Base-by-base conservation (phyloP, 2,329 filamentous ascomycete species). In the Talaromyces albobiverticillius region DNA sequence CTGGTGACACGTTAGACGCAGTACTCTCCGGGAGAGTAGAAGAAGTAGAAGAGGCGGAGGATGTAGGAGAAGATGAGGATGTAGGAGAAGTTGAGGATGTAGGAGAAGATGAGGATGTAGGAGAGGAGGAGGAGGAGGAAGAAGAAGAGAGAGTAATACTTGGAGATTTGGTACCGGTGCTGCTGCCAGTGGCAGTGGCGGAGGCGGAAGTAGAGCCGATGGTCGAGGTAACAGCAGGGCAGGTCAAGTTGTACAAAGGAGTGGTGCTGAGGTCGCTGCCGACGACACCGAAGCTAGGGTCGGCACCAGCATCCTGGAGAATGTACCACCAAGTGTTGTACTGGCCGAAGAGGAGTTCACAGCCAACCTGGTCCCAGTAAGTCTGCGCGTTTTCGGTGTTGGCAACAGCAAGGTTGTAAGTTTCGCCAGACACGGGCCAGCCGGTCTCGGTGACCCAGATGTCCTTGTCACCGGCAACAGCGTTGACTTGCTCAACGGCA, bases 381-480 rank as follows among this genome's bases (percentile, higher is more conserved):
- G 72, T 81, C 76, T 89, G 79, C 41, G 91, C 89, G 67, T 93
- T 92, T 51, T 79, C 75, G 29, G 75, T 59, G 32, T 78, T 85
- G 5, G 91, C 78, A 9, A 87, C 79, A 38, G 83, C 89, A 46
- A 82, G 67, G 61, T 84, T 85, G 58, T 80, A 73, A 1, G 75
- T 79, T 60, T 81, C 74, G 53, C 90, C 91, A 63, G 79, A 84
- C 51, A 91, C 84, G 46, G 91, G 90, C 84, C 89, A 94, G 60
- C 91, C 91, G 14, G 90, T 94, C 80, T 95, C 90, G 25, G 90
- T 94, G 59, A 95, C 81, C 89, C 89, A 94, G 62, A 95, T 82
- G 16, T 82, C 77, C 79, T 91, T 93, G 66, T 82, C 82, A 32
- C 79, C 76, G 32, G 82, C 79, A 42, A 78, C 85, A 14, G 67